Conservation (phyloP, 2,329 filamentous ascomycete species). For the Periconia sp. region DNA sequence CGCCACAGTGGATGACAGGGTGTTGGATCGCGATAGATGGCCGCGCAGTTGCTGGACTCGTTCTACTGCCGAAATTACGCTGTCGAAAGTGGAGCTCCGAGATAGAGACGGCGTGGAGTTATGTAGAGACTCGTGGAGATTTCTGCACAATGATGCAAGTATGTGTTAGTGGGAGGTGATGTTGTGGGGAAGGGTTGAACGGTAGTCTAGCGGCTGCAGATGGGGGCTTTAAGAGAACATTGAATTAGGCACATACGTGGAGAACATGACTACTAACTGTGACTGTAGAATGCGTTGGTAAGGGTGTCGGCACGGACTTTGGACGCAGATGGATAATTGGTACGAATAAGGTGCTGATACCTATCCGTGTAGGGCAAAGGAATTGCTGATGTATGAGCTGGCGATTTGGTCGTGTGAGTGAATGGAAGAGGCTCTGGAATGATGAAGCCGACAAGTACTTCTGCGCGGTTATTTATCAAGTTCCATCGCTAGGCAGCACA, state of each 20-base stretch:
- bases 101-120: not conserved
- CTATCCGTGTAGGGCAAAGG: too few species aligned
- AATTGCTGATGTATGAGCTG: too few species aligned
- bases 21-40: slow-evolving; percentile 9
- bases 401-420: too few species aligned
- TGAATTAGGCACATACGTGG: not conserved
- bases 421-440: too few species aligned
- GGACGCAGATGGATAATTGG: too few species aligned
- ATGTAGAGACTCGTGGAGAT: not conserved
- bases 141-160: not conserved
- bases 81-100: slow-evolving; percentile 1
- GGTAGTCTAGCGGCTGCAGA: not conserved
- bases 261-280: not conserved
- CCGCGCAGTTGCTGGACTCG: slow-evolving; percentile 9
- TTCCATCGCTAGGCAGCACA: not conserved
- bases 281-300: too few species aligned
- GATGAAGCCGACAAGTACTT: too few species aligned
- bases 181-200: not conserved
- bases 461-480: not conserved
- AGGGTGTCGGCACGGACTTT: too few species aligned
- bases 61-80: slow-evolving; percentile 1
- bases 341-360: too few species aligned
- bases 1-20: not conserved
- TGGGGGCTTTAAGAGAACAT: too few species aligned
- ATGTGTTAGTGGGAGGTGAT: not conserved